Evolutionary conservation across 306 rosid genomes (phyloP).

Genomic region (Nissolia schottii): DNA sequence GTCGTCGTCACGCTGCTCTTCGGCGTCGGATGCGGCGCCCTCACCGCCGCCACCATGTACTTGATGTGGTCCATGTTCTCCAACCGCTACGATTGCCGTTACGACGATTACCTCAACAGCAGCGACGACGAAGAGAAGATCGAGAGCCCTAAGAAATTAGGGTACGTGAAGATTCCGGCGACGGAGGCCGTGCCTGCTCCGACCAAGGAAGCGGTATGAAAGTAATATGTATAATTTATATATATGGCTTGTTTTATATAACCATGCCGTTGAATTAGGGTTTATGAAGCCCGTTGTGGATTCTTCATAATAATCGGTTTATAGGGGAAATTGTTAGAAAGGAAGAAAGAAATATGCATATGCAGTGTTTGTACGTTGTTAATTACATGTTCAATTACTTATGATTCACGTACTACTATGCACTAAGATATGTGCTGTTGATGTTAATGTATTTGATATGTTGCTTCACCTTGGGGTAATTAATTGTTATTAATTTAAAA

Average conservation of each 20-base stretch:
- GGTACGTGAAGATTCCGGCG: constrained; percentile 57
- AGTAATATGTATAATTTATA: not conserved
- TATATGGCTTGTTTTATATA: no score
- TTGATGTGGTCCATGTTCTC: constrained; percentile 55
- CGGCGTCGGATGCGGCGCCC: constrained; percentile 78
- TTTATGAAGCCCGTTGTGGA: not conserved
- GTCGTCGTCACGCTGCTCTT: constrained; percentile 68
- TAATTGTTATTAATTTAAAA: not conserved
- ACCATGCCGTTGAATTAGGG: not conserved
- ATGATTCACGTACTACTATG: not conserved
- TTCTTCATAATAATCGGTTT: constrained; percentile 20
- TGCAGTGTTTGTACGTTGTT: constrained; percentile 11
- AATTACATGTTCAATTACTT: not conserved
- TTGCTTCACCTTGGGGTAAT: not conserved
- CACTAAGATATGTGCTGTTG: not conserved
- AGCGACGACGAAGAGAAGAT: constrained; percentile 20
- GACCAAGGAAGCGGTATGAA: constrained; percentile 34
- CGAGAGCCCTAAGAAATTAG: constrained; percentile 52
- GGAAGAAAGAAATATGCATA: not conserved
- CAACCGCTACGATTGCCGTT: constrained; percentile 26
- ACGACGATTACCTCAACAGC: not conserved
- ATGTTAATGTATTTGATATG: not conserved
- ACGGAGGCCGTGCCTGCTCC: constrained; percentile 26
- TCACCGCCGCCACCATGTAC: constrained; percentile 71
- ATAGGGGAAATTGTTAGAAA: not conserved